Conservation (phyloP, 2,329 filamentous ascomycete species). For the Ophiostoma triangulosporum region DNA sequence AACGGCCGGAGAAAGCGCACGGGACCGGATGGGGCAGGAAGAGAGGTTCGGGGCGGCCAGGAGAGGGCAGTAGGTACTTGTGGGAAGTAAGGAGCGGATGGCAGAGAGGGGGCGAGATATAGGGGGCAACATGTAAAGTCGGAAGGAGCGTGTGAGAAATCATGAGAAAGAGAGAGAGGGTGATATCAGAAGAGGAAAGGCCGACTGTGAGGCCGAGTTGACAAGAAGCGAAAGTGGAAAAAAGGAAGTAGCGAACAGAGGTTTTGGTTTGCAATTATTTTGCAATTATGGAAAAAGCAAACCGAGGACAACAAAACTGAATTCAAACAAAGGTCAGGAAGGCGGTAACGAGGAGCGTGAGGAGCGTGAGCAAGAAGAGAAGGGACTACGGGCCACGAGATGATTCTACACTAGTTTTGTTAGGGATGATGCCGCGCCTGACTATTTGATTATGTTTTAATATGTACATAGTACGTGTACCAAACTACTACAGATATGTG, state of each 20-base stretch:
- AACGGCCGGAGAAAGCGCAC: not conserved
- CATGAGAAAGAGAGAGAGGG: not conserved
- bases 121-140: too few relatives aligned
- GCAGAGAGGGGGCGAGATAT: not conserved
- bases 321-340: not conserved
- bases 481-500: too few relatives aligned
- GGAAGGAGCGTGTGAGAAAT: too few relatives aligned
- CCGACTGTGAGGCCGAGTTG: not conserved
- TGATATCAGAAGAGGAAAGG: not conserved
- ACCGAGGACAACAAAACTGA: too few relatives aligned
- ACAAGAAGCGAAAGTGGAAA: not conserved
- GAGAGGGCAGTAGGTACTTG: not conserved
- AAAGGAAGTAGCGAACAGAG: not conserved
- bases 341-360: not conserved
- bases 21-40: not conserved
- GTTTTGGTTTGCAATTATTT: too few relatives aligned
- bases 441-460: too few relatives aligned
- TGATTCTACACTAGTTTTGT: too few relatives aligned
- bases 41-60: not conserved
- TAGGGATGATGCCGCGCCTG: too few relatives aligned
- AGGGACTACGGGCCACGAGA: too few relatives aligned
- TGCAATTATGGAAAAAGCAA: not conserved
- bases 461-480: too few relatives aligned
- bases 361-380: too few relatives aligned
- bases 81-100: not conserved